phyloP scores from a whole-genome alignment of 2,329 filamentous ascomycete genomes.

The Pseudogymnoascus sp. region DNA sequence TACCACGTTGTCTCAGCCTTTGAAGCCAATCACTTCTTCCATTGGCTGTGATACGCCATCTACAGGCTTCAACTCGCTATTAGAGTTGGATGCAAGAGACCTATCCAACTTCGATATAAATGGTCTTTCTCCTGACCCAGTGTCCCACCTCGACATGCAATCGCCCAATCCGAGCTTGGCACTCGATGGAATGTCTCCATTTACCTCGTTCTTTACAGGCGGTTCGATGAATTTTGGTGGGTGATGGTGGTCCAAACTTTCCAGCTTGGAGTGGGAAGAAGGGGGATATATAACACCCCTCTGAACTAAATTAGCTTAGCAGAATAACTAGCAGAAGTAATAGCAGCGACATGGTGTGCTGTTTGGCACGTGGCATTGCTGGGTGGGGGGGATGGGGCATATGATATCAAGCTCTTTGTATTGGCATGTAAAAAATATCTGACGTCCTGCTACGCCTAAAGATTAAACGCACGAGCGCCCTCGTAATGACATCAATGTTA shows the following conservation, averaged over 20 bases:
- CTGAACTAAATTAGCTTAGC: no score
- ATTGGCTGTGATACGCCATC: background rate
- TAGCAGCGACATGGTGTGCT: no score
- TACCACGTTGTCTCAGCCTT: conserved; percentile 14
- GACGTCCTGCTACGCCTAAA: no score
- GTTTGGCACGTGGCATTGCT: no score
- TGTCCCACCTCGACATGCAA: background rate
- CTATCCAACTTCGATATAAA: background rate
- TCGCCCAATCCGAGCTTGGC: background rate
- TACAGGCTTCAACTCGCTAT: background rate
- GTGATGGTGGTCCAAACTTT: background rate
- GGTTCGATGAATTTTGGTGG: conserved; percentile 1
- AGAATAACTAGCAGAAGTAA: no score
- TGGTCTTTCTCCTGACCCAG: background rate
- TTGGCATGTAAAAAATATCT: no score
- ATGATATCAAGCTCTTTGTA: no score
- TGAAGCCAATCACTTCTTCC: background rate
- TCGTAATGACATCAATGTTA: no score
- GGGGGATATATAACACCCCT: no score
- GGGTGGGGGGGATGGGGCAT: no score
- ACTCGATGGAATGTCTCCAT: conserved; percentile 7
- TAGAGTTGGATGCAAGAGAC: conserved; percentile 6
- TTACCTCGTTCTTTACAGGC: conserved; percentile 11
- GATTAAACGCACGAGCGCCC: no score
- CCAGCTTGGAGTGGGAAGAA: no score